Percentiles rank a stretch among this genome's conserved stretches.
phyloP scores from a whole-genome alignment of 164 flowering plant species.

The Cinnamomum micranthum region DNA sequence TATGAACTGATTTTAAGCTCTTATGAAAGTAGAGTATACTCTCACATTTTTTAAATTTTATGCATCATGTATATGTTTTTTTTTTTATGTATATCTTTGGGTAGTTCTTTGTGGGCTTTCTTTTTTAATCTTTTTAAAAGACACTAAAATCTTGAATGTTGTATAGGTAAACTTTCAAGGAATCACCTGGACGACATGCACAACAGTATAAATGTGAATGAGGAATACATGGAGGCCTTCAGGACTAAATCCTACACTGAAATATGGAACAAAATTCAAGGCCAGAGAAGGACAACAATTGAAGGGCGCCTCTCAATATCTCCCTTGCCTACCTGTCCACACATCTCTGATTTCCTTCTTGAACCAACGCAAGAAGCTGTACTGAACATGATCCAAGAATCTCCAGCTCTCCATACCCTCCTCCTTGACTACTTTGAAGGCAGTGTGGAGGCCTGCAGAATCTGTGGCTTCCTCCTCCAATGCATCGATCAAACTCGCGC shows the following conservation, averaged over 20 bases:
- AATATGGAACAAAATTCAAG: slow-evolving; percentile 53
- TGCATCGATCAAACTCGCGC: slow-evolving; percentile 47
- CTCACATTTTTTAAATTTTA: too few species aligned
- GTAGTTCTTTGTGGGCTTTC: not conserved
- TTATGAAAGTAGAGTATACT: too few species aligned
- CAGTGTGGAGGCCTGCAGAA: slow-evolving; percentile 49
- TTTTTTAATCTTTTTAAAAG: too few species aligned
- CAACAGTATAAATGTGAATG: slow-evolving; percentile 48
- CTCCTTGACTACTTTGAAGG: slow-evolving; percentile 52
- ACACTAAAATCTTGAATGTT: not conserved
- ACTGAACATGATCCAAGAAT: slow-evolving; percentile 18
- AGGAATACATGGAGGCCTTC: slow-evolving; percentile 70
- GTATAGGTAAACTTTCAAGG: slow-evolving; percentile 6
- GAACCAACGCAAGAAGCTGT: slow-evolving; percentile 58
- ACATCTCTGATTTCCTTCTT: slow-evolving; percentile 37
- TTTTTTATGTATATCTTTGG: not conserved
- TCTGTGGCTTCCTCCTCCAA: slow-evolving; percentile 49
- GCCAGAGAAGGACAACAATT: slow-evolving; percentile 15
- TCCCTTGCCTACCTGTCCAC: slow-evolving; percentile 10
- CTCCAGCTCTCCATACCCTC: slow-evolving; percentile 32
- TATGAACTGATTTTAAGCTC: too few species aligned
- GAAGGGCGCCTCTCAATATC: not conserved
- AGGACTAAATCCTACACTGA: slow-evolving; percentile 76
- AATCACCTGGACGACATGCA: slow-evolving; percentile 17
- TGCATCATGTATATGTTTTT: too few species aligned